These are phyloP conservation scores for Neonectria coccinea DNA, from an alignment of 2,329 filamentous ascomycete genomes.

Conservation along the genomic window DNA sequence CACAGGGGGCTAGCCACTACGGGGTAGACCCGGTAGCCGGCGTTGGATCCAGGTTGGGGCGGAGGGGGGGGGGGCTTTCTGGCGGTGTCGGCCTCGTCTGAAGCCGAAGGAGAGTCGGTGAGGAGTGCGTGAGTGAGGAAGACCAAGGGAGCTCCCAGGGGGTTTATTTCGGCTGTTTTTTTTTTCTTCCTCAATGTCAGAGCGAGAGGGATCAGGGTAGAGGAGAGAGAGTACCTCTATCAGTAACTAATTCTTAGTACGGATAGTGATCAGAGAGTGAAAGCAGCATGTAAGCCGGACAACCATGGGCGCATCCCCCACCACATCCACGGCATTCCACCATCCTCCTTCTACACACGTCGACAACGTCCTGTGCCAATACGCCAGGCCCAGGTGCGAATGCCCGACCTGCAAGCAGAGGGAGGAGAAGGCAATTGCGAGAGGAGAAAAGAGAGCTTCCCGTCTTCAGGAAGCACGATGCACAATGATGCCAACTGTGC, in stretches of 20 bases:
- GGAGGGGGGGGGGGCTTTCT: not conserved
- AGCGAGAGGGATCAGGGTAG: not conserved
- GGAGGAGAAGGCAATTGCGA: not conserved
- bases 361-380: not conserved
- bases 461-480: not conserved
- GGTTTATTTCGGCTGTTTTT: no score
- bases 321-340: not conserved
- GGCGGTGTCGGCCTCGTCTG: not conserved
- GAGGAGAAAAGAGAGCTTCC: not conserved
- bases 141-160: conserved; percentile 20
- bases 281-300: not conserved
- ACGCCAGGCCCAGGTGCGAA: not conserved
- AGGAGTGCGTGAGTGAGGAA: not conserved
- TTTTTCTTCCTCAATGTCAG: not conserved
- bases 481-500: conserved; percentile 23
- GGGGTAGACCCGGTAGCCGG: no score
- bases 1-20: not conserved
- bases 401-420: no score
- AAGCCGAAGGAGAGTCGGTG: not conserved
- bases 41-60: not conserved
- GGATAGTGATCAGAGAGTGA: not conserved
- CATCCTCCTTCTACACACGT: no score
- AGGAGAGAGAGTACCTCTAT: no score
- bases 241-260: no score
- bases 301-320: not conserved